Percentiles rank a stretch among this genome's conserved stretches.
Evolutionary conservation across 2,329 filamentous ascomycete genomes (phyloP).

Genomic region (Berkeleyomyces rouxiae): DNA sequence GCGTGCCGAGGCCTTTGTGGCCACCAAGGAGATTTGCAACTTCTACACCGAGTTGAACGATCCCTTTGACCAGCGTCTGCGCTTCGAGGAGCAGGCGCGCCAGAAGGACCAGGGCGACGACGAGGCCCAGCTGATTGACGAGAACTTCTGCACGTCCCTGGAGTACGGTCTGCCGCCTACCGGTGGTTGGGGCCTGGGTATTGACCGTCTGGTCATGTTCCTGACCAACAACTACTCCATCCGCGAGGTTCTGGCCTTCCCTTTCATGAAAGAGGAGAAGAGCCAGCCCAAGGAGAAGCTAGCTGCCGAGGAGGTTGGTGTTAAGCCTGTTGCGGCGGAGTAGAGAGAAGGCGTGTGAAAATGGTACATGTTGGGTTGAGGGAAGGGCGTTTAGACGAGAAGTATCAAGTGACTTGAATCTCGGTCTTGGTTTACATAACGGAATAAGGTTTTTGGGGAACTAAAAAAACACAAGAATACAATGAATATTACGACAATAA

Average conservation of each 20-base stretch:
- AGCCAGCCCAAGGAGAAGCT: constrained; percentile 31
- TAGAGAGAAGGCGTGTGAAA: constrained; percentile 25
- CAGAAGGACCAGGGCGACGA: constrained; percentile 96
- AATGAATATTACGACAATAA: not conserved
- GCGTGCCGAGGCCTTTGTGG: constrained; percentile 89
- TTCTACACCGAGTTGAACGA: constrained; percentile 82
- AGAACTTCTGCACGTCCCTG: constrained; percentile 81
- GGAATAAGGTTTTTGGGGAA: constrained; percentile 12
- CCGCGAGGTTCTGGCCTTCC: constrained; percentile 90
- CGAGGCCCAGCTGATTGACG: constrained; percentile 88
- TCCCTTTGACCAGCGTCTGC: constrained; percentile 80
- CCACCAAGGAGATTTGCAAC: constrained; percentile 68
- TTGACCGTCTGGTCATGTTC: constrained; percentile 90
- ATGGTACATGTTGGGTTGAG: not conserved
- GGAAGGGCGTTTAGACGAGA: not conserved
- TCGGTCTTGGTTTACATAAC: not conserved
- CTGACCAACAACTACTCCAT: constrained; percentile 86
- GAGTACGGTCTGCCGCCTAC: constrained; percentile 88
- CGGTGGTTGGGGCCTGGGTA: constrained; percentile 91
- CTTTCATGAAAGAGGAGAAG: constrained; percentile 86
- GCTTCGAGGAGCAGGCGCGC: constrained; percentile 75
- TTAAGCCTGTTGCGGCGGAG: constrained; percentile 43
- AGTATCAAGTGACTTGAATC: not conserved
- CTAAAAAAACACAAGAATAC: constrained; percentile 5
- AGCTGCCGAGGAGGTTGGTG: constrained; percentile 44